Percentiles rank a stretch among this genome's conserved stretches.
Conservation (phyloP, 2,329 filamentous ascomycete species). For the Colletotrichum lindemuthianum region DNA sequence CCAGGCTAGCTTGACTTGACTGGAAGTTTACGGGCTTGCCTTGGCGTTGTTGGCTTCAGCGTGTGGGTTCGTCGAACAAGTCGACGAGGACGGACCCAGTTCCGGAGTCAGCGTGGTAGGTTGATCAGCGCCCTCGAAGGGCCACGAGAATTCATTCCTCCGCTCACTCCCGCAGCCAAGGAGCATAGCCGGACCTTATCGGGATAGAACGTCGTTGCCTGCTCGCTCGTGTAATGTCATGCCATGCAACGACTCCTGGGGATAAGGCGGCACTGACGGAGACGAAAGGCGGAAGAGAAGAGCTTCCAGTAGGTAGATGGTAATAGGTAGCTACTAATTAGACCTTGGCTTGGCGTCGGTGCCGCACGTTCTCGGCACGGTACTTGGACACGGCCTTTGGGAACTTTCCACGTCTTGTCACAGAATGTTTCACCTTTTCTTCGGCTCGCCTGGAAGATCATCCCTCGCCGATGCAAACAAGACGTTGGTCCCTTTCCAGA, state of each 20-base stretch:
- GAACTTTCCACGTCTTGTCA: conserved; percentile 27
- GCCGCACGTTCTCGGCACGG: background rate
- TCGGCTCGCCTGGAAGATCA: background rate
- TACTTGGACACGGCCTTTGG: conserved; percentile 7
- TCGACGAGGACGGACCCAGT: conserved; percentile 13
- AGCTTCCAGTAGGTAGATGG: no score
- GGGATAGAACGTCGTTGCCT: no score
- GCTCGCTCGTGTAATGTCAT: no score
- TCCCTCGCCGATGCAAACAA: no score
- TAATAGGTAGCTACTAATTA: no score
- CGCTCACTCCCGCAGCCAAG: background rate
- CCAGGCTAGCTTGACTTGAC: no score
- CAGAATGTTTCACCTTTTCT: conserved; percentile 21
- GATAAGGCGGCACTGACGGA: no score
- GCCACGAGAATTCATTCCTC: background rate
- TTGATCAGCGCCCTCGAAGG: conserved; percentile 3
- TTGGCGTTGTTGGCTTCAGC: conserved; percentile 17
- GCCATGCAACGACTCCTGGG: no score
- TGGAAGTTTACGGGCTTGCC: background rate
- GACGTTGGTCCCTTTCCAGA: no score
- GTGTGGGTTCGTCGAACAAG: conserved; percentile 4
- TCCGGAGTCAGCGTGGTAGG: background rate
- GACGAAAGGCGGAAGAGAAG: no score
- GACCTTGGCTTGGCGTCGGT: no score
- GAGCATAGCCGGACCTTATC: no score